Conservation (phyloP, 805 yeast species). For the Komagataella pseudopastoris region DNA sequence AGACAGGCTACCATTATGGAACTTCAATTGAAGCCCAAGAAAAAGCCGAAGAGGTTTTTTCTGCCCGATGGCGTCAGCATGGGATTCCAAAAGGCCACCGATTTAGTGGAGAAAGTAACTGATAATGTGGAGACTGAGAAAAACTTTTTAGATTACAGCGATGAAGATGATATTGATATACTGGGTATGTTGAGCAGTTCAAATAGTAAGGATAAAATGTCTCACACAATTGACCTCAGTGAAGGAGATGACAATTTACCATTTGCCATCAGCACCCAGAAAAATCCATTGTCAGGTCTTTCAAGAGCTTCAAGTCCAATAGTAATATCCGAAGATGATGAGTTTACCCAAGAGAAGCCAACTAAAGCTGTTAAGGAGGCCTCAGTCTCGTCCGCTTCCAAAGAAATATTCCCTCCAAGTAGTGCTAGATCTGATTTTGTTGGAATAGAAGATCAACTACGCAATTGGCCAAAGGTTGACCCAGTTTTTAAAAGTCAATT, state of each 20-base stretch:
- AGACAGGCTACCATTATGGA: neutral
- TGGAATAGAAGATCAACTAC: neutral
- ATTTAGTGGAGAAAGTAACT: slow-evolving; percentile 22
- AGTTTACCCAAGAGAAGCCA: neutral
- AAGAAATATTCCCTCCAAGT: neutral
- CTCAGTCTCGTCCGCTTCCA: neutral
- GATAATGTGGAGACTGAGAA: neutral
- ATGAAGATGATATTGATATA: neutral
- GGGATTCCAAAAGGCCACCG: slow-evolving; percentile 44
- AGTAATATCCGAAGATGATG: neutral
- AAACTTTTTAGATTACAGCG: neutral
- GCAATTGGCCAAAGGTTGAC: neutral
- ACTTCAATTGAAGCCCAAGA: neutral
- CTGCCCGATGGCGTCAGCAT: slow-evolving; percentile 65
- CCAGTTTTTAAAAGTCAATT: neutral
- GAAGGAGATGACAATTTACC: neutral
- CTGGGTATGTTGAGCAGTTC: neutral
- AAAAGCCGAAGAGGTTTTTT: slow-evolving; percentile 33
- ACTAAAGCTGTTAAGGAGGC: neutral
- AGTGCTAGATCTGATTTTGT: neutral
- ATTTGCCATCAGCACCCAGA: neutral
- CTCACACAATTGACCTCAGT: neutral
- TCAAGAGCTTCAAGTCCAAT: neutral
- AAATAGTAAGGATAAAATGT: neutral
- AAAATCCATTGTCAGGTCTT: neutral